phyloP scores from a whole-genome alignment of 345 rosid genomes.

The Arabis alpina region DNA sequence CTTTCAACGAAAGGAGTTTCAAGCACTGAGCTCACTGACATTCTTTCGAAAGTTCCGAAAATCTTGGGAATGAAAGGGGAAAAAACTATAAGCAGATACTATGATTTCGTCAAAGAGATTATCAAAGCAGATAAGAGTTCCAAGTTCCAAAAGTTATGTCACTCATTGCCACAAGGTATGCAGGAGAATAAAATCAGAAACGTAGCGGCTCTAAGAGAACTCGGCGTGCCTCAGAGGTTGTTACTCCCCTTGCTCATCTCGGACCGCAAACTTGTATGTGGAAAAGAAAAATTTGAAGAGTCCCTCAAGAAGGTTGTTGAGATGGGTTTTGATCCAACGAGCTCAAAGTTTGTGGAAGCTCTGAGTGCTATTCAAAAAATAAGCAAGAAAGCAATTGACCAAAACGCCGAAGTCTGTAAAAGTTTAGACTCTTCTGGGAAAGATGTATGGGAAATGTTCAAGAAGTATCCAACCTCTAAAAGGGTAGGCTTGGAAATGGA shows the following conservation, averaged over 20 bases:
- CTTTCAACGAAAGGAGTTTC: constrained; percentile 19
- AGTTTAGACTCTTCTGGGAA: constrained; percentile 41
- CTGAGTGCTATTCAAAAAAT: background rate
- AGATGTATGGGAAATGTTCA: constrained; percentile 31
- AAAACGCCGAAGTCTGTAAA: background rate
- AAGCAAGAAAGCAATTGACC: constrained; percentile 2
- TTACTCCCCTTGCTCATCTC: background rate
- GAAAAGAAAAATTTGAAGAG: constrained; percentile 8
- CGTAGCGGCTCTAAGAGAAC: constrained; percentile 5
- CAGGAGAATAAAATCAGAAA: constrained; percentile 19
- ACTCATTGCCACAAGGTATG: background rate
- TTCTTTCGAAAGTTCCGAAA: constrained; percentile 6
- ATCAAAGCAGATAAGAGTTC: background rate
- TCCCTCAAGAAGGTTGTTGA: constrained; percentile 6
- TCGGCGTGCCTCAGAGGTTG: constrained; percentile 29
- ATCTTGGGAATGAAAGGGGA: constrained; percentile 26
- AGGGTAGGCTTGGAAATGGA: background rate
- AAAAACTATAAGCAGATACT: background rate
- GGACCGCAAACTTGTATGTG: background rate
- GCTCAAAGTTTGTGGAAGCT: constrained; percentile 27
- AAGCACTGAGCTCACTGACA: constrained; percentile 5
- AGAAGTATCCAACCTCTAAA: constrained; percentile 16
- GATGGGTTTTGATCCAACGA: constrained; percentile 35
- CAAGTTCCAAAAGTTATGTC: background rate
- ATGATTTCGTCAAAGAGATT: constrained; percentile 28